Percentiles rank a stretch among this genome's conserved stretches.
Conservation (phyloP, 2,329 filamentous ascomycete species). For the Corniculantispora saksenae region DNA sequence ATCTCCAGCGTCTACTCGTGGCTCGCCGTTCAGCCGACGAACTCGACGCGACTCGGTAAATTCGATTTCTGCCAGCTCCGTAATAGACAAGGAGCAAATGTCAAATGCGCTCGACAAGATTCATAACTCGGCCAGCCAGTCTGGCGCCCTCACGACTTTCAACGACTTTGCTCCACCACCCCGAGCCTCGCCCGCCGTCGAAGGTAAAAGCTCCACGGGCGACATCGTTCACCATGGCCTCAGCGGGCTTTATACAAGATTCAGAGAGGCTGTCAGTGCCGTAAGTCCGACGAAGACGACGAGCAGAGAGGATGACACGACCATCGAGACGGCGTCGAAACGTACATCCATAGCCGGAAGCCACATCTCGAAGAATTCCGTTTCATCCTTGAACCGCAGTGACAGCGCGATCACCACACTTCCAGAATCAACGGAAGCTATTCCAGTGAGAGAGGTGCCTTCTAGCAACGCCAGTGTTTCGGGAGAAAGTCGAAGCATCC, state of each 20-base stretch:
- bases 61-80: slow-evolving; percentile 42
- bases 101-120: slow-evolving; percentile 82
- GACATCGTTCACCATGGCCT: slow-evolving; percentile 83
- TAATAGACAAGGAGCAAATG: slow-evolving; percentile 69
- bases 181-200: slow-evolving; percentile 55
- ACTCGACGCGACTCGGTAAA: slow-evolving; percentile 41
- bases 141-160: slow-evolving; percentile 84
- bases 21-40: slow-evolving; percentile 34
- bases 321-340: slow-evolving; percentile 45
- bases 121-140: slow-evolving; percentile 83
- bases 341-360: slow-evolving; percentile 43
- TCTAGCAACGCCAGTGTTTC: slow-evolving; percentile 16
- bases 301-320: slow-evolving; percentile 44
- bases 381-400: slow-evolving; percentile 42
- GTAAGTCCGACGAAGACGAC: slow-evolving; percentile 48
- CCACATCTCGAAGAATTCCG: slow-evolving; percentile 43
- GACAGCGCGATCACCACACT: slow-evolving; percentile 36
- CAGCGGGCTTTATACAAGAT: slow-evolving; percentile 83
- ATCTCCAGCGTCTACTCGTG: slow-evolving; percentile 30
- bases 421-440: neutral
- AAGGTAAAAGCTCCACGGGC: slow-evolving; percentile 69
- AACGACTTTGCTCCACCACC: slow-evolving; percentile 84
- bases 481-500: slow-evolving; percentile 19
- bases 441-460: neutral
- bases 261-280: slow-evolving; percentile 79